Evolutionary conservation across 2,329 filamentous ascomycete species (phyloP), one percentile per base, ranked within the genome.

Genomic region (Aspergillus pseudoviridinutans): DNA sequence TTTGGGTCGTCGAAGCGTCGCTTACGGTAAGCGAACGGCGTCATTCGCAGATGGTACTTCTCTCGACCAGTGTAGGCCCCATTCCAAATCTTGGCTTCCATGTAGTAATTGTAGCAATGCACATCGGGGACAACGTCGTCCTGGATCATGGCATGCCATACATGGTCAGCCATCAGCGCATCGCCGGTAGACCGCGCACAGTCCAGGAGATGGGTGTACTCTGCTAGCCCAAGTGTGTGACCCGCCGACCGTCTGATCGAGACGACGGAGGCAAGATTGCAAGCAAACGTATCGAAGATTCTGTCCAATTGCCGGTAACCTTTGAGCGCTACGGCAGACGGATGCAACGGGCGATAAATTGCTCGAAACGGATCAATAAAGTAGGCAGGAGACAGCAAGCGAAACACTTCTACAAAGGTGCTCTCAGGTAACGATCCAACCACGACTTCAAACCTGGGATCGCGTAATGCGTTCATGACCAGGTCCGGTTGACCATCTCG

Each of bases 331-430:
- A 77, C 74, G 38, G 79, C 67, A 10, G 74, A 73, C 3, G 78
- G 68, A 67, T 87, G 86, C 22, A 84, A 68, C 12, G 80, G 71
- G 22, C 73, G 68, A 53, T 82, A 76, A 20, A 85, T 72, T 24
- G 71, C 66, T 4, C 82, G 74, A 63, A 79, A 76, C 1, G 75
- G 74, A 25, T 74, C 70, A 44, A 84, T 63, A 58, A 83, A 80
- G 61, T 81, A 71, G 25, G 71, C 65, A 0, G 88, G 87, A 57
- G 89, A 85, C 8, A 92, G 71, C 4, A 80, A 78, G 35, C 81
- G 80, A 29, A 92, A 70, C 9, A 89, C 80, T 61, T 88, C 85
- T 1, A 85, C 84, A 66, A 91, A 86, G 0, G 80, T 80, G 1
- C 80, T 76, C 1, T 78, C 70, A 0, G 87, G 79, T 24, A 91